Percentiles rank a stretch among this genome's conserved stretches.
Conservation (phyloP, 805 yeast species). For the Ogataea paradorogensis region DNA sequence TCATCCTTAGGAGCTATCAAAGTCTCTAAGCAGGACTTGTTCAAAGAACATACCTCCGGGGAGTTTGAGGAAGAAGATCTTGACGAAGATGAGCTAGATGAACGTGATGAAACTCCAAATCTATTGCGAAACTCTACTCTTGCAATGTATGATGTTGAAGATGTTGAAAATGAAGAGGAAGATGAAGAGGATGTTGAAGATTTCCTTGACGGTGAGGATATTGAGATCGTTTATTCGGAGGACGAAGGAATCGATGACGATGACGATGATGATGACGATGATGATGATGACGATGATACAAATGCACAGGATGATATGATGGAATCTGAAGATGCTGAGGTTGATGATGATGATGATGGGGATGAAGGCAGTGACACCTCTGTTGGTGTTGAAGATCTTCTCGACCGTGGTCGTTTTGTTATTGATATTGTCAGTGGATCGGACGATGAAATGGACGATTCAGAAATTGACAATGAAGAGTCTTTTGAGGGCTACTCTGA, state of each 20-base stretch:
- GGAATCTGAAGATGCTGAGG: constrained; percentile 17
- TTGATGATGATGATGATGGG: constrained; percentile 25
- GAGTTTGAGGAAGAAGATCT: constrained; percentile 55
- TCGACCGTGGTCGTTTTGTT: constrained; percentile 27
- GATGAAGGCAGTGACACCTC: constrained; percentile 18
- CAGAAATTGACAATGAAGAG: constrained; percentile 23
- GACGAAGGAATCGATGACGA: constrained; percentile 23
- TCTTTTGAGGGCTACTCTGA: constrained; percentile 22
- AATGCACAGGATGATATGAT: constrained; percentile 12
- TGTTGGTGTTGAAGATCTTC: constrained; percentile 24
- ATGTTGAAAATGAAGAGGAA: constrained; percentile 39
- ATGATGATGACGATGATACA: constrained; percentile 16
- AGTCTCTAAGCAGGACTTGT: constrained; percentile 52
- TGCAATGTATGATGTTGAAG: constrained; percentile 90
- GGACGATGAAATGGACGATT: constrained; percentile 23
- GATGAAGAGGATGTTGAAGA: constrained; percentile 31
- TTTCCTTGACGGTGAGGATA: constrained; percentile 32
- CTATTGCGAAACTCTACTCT: constrained; percentile 83
- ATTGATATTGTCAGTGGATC: constrained; percentile 31
- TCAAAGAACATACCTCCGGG: constrained; percentile 40
- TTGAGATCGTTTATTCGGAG: constrained; percentile 30
- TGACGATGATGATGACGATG: constrained; percentile 36
- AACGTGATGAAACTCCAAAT: constrained; percentile 73
- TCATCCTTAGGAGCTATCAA: constrained; percentile 56
- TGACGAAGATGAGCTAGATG: constrained; percentile 59